Conservation (phyloP, 495 filamentous ascomycete species). For the Chaetomium tenue region DNA sequence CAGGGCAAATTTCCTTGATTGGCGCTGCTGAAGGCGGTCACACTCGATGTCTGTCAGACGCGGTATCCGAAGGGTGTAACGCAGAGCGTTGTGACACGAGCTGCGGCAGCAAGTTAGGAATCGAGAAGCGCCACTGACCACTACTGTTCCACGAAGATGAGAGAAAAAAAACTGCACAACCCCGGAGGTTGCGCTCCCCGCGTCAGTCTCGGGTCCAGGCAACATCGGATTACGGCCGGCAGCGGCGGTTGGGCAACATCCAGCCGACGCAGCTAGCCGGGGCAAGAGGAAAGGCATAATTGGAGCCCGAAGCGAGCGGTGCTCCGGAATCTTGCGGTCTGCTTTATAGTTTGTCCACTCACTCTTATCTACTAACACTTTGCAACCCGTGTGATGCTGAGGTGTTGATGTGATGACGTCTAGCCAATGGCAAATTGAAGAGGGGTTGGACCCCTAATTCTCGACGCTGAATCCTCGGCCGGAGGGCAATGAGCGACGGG, state of each 20-base stretch:
- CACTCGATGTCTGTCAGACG: neutral
- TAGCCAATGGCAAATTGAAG: neutral
- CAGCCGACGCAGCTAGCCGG: neutral
- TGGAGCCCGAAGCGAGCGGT: neutral
- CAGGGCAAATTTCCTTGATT: neutral
- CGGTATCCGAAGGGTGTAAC: neutral
- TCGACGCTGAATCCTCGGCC: neutral
- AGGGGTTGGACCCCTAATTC: neutral
- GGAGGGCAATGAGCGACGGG: neutral
- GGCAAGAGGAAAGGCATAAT: neutral
- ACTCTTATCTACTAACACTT: neutral
- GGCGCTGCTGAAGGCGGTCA: neutral
- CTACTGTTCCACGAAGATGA: too few relatives aligned
- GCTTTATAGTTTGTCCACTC: neutral
- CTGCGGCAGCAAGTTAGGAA: neutral
- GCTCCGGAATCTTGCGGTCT: neutral
- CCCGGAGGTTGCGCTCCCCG: slow-evolving; percentile 5
- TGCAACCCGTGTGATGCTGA: neutral
- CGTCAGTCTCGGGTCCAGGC: slow-evolving; percentile 7
- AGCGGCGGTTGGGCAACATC: slow-evolving; percentile 6
- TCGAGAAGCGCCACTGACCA: neutral
- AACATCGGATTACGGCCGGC: slow-evolving; percentile 9
- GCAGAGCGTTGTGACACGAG: neutral
- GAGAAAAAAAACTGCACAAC: neutral
- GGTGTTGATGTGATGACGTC: neutral